phyloP scores from a whole-genome alignment of 1,284 basidiomycete genomes.

The Heimioporus retisporus region DNA sequence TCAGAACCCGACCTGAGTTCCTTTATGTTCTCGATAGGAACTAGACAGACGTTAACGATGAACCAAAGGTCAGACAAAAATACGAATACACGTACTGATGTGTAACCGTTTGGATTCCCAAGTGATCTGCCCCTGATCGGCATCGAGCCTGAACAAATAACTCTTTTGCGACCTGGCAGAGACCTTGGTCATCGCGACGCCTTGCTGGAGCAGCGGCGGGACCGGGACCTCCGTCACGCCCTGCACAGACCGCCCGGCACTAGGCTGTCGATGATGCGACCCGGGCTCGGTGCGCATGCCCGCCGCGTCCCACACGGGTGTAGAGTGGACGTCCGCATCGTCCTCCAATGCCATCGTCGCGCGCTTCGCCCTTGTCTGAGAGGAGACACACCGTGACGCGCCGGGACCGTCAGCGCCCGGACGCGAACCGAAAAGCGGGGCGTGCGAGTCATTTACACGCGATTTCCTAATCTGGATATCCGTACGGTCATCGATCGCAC shows the following conservation, averaged over 20 bases:
- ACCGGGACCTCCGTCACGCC: conserved; percentile 48
- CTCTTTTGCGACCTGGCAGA: conserved; percentile 87
- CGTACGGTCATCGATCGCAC: background rate
- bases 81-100: conserved; percentile 65
- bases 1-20: conserved; percentile 88
- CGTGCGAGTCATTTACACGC: background rate
- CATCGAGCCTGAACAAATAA: conserved; percentile 79
- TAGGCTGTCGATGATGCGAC: no score
- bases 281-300: no score
- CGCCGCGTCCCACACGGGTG: conserved; percentile 23
- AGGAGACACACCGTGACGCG: no score
- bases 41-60: conserved; percentile 48
- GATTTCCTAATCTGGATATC: conserved; percentile 34
- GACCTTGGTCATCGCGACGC: conserved; percentile 89
- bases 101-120: conserved; percentile 88
- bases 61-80: no score
- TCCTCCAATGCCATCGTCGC: no score
- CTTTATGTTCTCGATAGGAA: conserved; percentile 92
- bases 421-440: no score
- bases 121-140: conserved; percentile 83
- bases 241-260: no score
- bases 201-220: conserved; percentile 64
- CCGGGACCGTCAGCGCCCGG: no score
- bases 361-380: no score
- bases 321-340: no score